Evolutionary conservation across 306 rosid genomes (phyloP), one percentile per base, ranked within the genome.

Genomic region (Nissolia schottii): DNA sequence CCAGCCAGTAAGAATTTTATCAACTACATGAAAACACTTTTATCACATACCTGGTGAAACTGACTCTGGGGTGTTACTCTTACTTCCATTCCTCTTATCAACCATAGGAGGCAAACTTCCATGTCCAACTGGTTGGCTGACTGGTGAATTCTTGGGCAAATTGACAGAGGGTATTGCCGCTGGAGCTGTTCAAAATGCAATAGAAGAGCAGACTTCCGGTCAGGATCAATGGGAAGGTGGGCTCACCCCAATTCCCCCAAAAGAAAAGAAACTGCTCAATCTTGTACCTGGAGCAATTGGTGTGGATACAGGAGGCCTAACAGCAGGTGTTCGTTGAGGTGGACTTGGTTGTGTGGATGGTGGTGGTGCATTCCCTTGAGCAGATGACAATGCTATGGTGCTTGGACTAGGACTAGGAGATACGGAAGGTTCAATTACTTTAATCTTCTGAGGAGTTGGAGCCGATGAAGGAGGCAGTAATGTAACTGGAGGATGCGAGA

Each of bases 211-310:
- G 15, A 58, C 18, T 22, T 24, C 35, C 7, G 53, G 64, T 67
- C 62, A 50, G 58, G 37, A 59, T 65, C 51, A 76, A 68, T 68
- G 6, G 60, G 24, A 74, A 60, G 51, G 58, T 38, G 77, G 61
- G 15, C 9, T 43, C 1, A n/a, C 3, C 10, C 12, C 46, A 6
- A 13, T 43, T 43, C 16, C 18, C 23, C 46, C 28, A 20, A n/a
- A 28, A 16, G 9, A 31, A 32, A 61, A n/a, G 35, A 32, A 28
- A 43, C 45, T 40, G 24, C 37, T 14, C 5, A 67, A 22, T 20
- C 71, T 54, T 63, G 57, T 80, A 87, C 94, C 94, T 82, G 85
- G 86, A 65, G 90, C 78, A 86, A 51, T 64, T 60, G 81, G 72
- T 51, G 75, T 28, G 14, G 79, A 46, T 8, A 57, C 28, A 54